Evolutionary conservation across 2,329 filamentous ascomycete genomes (phyloP), one percentile per base, ranked within the genome.

Genomic region (Byssochlamys sp.): DNA sequence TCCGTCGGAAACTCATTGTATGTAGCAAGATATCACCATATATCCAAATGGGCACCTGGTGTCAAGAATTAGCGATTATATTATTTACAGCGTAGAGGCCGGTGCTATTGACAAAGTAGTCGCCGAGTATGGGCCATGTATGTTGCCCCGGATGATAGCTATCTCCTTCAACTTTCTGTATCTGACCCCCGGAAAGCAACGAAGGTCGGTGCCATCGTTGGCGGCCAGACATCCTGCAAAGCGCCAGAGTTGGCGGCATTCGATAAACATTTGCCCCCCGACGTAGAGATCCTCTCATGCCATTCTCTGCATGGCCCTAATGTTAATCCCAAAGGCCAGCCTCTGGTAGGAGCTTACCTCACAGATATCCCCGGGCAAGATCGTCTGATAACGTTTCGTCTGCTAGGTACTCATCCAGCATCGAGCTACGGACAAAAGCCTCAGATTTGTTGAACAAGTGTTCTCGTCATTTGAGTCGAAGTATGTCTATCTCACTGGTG

Each of bases 61-160:
- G 67, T 96, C 94, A 66, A 86, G 94, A 77, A 86, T 87, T 75
- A 96, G 91, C 86, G 92, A 97, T 81, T 97, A 91, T 75, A 96
- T 96, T 77, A 91, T 99, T 72, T 99, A 99, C 82, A 95, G 89
- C 75, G 94, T 99, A 74, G 92, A 97, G 76, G 94, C 94, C 61
- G 90, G 91, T 67, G 84, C 87, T 63, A 95, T 99, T 73, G 88
- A 90, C 71, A 83, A 82, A 64, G 89, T 96, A 66, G 94, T 96
- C 68, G 87, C 87, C 61, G 80, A 87, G 67, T 99, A 90, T 74
- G 94, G 91, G 62, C 92, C 92, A 66, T 96, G 91, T 96, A 90
- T 79, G 87, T 75, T 51, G 60, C 57, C 52, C 53, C 52, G 6
- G 48, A 45, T 33, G 25, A 52, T n/a, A 48, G 52, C 51, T 60